These are phyloP conservation scores for Hygrophoropsis aurantiaca DNA, from an alignment of 768 basidiomycete genomes.

Conservation along the genomic window DNA sequence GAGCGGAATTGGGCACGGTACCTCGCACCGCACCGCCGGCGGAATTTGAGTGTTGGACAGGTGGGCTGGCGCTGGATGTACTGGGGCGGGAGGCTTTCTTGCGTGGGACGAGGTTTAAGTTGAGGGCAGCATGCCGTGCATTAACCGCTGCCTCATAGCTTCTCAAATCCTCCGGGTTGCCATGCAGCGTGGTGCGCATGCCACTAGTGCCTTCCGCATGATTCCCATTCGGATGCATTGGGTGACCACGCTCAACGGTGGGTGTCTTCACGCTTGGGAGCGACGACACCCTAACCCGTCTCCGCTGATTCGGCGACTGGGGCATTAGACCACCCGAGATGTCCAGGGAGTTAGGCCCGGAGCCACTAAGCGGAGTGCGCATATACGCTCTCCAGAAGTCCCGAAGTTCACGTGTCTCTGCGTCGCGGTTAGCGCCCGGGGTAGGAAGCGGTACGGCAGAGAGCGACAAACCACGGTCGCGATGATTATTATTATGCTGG, in stretches of 20 bases:
- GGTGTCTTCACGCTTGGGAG: constrained; percentile 72
- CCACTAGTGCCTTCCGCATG: constrained; percentile 28
- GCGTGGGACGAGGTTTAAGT: constrained; percentile 53
- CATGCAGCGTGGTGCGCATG: constrained; percentile 43
- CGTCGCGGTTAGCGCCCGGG: constrained; percentile 32
- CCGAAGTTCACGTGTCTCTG: constrained; percentile 49
- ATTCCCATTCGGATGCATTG: constrained; percentile 15
- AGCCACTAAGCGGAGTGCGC: constrained; percentile 57
- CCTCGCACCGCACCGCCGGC: constrained; percentile 1
- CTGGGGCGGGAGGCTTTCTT: constrained; percentile 25
- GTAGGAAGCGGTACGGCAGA: constrained; percentile 29
- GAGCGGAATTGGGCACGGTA: constrained; percentile 10
- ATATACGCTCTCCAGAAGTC: constrained; percentile 79
- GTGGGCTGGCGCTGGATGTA: constrained; percentile 17
- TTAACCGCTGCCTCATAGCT: constrained; percentile 77
- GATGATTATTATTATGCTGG: constrained; percentile 12
- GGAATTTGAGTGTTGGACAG: constrained; percentile 7
- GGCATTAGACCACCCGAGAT: constrained; percentile 16
- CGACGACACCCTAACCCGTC: constrained; percentile 62
- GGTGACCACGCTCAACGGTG: constrained; percentile 28
- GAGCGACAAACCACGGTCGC: constrained; percentile 24
- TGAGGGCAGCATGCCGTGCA: constrained; percentile 62
- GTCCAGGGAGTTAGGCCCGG: constrained; percentile 16
- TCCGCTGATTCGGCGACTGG: constrained; percentile 28
- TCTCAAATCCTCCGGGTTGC: constrained; percentile 58